These are phyloP conservation scores for Pestalotiopsis sp. DNA, from an alignment of 2,329 filamentous ascomycete species.

Conservation along the genomic window DNA sequence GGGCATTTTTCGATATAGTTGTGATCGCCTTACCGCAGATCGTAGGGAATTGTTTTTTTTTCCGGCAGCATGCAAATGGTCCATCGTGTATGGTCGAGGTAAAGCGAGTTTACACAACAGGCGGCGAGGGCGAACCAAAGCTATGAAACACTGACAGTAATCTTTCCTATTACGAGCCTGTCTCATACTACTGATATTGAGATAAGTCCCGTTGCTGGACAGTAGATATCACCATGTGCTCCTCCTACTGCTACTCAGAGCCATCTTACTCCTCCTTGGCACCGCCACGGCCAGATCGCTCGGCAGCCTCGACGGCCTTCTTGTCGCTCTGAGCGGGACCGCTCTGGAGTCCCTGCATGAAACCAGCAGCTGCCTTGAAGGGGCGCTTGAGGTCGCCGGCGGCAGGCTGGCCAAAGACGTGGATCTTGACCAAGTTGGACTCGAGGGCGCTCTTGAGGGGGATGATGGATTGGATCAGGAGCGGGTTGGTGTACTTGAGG, in stretches of 20 bases:
- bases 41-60: background rate
- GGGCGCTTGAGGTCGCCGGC: conserved; percentile 90
- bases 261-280: conserved; percentile 68
- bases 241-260: background rate
- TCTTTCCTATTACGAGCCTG: background rate
- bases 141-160: background rate
- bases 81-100: background rate
- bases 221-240: background rate
- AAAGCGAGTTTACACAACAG: background rate
- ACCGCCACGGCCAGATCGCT: conserved; percentile 73
- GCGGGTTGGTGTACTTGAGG: conserved; percentile 99
- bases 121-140: background rate
- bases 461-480: conserved; percentile 98
- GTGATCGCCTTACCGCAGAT: background rate
- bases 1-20: background rate
- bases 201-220: background rate
- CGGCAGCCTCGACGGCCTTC: conserved; percentile 79
- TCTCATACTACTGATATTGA: background rate
- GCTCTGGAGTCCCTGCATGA: conserved; percentile 78
- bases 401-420: conserved; percentile 85
- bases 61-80: background rate
- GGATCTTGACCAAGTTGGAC: conserved; percentile 94
- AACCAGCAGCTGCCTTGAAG: conserved; percentile 83
- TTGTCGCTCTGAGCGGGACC: conserved; percentile 86
- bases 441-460: conserved; percentile 95